Percentiles rank a stretch among this genome's conserved stretches.
phyloP scores from a whole-genome alignment of 805 yeast species.

The Saccharomycopsis vini region DNA sequence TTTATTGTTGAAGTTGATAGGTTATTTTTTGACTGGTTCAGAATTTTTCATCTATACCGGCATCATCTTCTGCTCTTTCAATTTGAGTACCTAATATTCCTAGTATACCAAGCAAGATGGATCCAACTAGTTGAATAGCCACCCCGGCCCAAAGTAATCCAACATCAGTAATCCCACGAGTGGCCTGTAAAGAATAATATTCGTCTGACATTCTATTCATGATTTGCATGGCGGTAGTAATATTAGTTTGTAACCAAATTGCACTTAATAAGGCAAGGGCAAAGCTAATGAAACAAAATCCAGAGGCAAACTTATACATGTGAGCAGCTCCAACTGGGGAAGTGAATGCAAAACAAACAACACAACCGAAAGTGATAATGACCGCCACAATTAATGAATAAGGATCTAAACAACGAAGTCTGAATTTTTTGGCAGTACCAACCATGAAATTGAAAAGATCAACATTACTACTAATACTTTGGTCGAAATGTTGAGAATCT shows the following conservation, averaged over 20 bases:
- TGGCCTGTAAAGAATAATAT: conserved; percentile 13
- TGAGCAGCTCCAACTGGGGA: conserved; percentile 7
- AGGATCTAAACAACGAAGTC: conserved; percentile 17
- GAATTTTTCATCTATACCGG: conserved; percentile 5
- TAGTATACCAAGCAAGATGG: conserved; percentile 7
- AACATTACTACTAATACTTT: conserved; percentile 2
- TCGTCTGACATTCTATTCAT: conserved; percentile 18
- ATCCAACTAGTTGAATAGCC: conserved; percentile 14
- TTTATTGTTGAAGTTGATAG: too few relatives aligned
- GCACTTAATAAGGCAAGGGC: conserved; percentile 12
- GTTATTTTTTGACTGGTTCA: too few relatives aligned
- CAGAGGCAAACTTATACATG: conserved; percentile 16
- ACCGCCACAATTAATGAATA: conserved; percentile 16
- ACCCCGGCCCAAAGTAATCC: conserved; percentile 18
- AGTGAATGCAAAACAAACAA: conserved; percentile 16
- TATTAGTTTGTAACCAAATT: conserved; percentile 19
- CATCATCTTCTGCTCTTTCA: conserved; percentile 11
- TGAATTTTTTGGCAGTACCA: conserved; percentile 18
- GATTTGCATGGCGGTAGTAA: conserved; percentile 15
- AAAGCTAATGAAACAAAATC: conserved; percentile 14
- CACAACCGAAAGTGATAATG: conserved; percentile 11
- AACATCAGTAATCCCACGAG: conserved; percentile 6
- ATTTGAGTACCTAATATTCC: conserved; percentile 16
- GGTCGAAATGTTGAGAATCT: conserved; percentile 11
- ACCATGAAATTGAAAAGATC: conserved; percentile 18